Conservation (phyloP, 1,139 yeast genomes). For the Suhomyces bokatorum region DNA sequence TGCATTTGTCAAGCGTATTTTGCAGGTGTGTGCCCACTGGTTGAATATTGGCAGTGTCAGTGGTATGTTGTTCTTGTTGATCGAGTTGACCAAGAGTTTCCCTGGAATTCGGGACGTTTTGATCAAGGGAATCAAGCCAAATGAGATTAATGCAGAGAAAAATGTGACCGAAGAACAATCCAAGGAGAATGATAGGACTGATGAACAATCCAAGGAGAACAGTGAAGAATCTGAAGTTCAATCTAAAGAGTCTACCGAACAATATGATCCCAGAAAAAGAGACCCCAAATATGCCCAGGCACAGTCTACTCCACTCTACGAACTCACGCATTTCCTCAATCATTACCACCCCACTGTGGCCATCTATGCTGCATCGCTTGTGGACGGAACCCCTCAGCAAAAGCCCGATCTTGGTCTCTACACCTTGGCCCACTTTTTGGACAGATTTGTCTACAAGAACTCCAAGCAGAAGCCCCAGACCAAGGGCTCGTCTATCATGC, state of each 20-base stretch:
- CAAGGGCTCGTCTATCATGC: constrained; percentile 94
- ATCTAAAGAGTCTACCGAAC: no score
- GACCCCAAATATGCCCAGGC: constrained; percentile 91
- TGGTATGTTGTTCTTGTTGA: constrained; percentile 81
- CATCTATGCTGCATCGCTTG: constrained; percentile 69
- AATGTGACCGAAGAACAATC: no score
- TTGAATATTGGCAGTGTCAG: constrained; percentile 82
- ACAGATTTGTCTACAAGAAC: constrained; percentile 91
- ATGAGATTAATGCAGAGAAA: constrained; percentile 14
- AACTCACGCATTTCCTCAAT: constrained; percentile 63
- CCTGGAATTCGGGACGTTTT: constrained; percentile 45
- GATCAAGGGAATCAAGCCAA: constrained; percentile 25
- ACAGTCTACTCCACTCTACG: constrained; percentile 82
- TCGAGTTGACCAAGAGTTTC: constrained; percentile 53
- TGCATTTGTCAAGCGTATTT: constrained; percentile 89
- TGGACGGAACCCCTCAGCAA: constrained; percentile 45
- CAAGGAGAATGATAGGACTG: no score
- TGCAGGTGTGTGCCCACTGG: constrained; percentile 87
- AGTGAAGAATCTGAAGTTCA: constrained; percentile 13
- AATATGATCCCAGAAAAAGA: constrained; percentile 82
- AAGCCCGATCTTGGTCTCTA: constrained; percentile 91
- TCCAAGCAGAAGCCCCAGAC: constrained; percentile 73
- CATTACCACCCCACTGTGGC: constrained; percentile 95
- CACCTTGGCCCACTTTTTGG: constrained; percentile 86
- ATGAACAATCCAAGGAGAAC: no score